These are phyloP conservation scores for Gamarada debralockiae DNA, from an alignment of 495 filamentous ascomycete genomes.

Conservation along the genomic window DNA sequence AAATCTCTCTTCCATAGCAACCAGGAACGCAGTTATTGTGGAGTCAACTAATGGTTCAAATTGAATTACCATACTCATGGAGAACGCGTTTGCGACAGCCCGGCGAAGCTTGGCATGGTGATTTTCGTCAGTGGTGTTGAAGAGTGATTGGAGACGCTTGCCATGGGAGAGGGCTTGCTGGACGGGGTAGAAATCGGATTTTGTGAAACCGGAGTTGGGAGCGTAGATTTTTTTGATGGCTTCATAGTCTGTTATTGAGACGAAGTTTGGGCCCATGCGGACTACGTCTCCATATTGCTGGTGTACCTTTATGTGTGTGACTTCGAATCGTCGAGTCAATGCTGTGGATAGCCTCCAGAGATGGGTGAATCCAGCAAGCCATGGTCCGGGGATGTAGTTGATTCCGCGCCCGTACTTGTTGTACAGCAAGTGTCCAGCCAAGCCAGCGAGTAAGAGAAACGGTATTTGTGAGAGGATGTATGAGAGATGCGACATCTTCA, in stretches of 20 bases:
- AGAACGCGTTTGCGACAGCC: background rate
- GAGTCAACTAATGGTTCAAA: slow-evolving; percentile 34
- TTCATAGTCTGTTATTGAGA: slow-evolving; percentile 35
- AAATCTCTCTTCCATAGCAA: slow-evolving; percentile 32
- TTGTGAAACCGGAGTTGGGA: slow-evolving; percentile 32
- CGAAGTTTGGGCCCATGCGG: slow-evolving; percentile 35
- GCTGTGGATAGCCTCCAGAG: slow-evolving; percentile 4
- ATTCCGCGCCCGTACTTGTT: too few species aligned
- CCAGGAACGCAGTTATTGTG: slow-evolving; percentile 27
- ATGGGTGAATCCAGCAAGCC: slow-evolving; percentile 6
- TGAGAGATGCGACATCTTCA: too few species aligned
- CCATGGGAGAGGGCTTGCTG: slow-evolving; percentile 33
- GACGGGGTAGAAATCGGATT: slow-evolving; percentile 38
- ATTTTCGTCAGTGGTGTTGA: background rate
- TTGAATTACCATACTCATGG: slow-evolving; percentile 18
- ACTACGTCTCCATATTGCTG: slow-evolving; percentile 43
- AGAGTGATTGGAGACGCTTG: slow-evolving; percentile 9
- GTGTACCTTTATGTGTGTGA: slow-evolving; percentile 29
- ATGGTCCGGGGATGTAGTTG: background rate
- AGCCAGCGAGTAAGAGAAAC: too few species aligned
- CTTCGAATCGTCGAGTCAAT: background rate
- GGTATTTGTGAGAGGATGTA: too few species aligned
- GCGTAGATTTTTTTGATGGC: slow-evolving; percentile 36
- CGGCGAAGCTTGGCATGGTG: background rate
- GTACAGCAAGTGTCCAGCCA: too few species aligned